phyloP scores from a whole-genome alignment of 2,329 filamentous ascomycete genomes.

The Epichloe baconii region DNA sequence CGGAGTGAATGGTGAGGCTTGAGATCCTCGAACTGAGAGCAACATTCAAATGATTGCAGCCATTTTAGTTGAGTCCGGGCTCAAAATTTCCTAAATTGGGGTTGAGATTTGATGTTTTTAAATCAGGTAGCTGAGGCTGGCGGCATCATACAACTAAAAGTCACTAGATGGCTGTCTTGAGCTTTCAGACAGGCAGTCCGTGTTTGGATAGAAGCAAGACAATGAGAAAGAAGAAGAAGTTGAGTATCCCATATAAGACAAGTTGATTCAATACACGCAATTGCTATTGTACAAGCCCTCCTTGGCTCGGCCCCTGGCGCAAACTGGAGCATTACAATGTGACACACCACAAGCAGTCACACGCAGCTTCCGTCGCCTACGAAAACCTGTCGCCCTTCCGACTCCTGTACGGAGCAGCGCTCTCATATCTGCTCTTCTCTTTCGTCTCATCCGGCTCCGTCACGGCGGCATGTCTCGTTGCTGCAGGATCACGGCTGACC shows the following conservation, averaged over 20 bases:
- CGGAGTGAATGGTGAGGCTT: too few relatives aligned
- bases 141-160: too few relatives aligned
- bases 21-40: too few relatives aligned
- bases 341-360: background rate
- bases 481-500: constrained; percentile 66
- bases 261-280: background rate
- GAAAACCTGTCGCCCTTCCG: constrained; percentile 80
- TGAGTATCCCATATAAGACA: background rate
- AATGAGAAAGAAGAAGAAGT: background rate
- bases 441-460: constrained; percentile 51
- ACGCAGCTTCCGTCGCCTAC: constrained; percentile 14
- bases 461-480: constrained; percentile 66
- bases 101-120: background rate
- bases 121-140: background rate
- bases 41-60: too few relatives aligned
- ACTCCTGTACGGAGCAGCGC: constrained; percentile 58
- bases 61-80: too few relatives aligned
- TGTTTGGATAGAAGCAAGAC: background rate
- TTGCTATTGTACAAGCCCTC: background rate
- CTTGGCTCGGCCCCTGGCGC: background rate
- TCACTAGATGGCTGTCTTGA: too few relatives aligned
- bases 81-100: too few relatives aligned
- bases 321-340: background rate
- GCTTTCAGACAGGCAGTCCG: too few relatives aligned
- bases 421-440: constrained; percentile 88